Base-by-base conservation (phyloP, 768 basidiomycete species). In the Termitomyces sp. region DNA sequence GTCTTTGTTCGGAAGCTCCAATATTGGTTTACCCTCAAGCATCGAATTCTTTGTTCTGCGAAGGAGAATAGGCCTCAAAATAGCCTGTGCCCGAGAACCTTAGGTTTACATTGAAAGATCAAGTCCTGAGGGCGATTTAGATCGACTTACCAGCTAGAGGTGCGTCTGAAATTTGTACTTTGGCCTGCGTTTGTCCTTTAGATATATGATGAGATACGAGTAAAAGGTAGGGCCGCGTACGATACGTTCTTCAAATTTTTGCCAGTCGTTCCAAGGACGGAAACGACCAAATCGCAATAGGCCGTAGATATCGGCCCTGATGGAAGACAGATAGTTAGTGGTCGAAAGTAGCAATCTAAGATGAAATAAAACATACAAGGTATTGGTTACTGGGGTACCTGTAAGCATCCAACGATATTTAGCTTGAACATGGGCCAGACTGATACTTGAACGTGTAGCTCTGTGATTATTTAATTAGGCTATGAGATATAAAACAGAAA, bases 321-420 rank as follows among this genome's bases (percentile, higher is more conserved):
- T 32, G 46, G 44, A 47, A 22, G 9, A 36, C 3, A 26, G 4
- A 26, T n/a, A 20, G 26, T 39, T 13, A 41, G 26, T 26, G 18
- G 9, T 22, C 22, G 36, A 34, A 10, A 37, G 13, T 26, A n/a
- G 14, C 6, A 7, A 3, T 34, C 22, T 2, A 20, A 20, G 12
- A 24, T 46, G 24, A 18, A 27, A 12, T 16, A 41, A 26, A 18
- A 57, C 76, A 4, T 63, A 87, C 87, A 84, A 70, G 3, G 85
- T 82, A 56, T 90, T 88, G 0, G 87, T 88, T 10, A 89, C 81
- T 1, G 88, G 87, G 0, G 88, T 89, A 36, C 88, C 87, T 0
- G 88, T 91, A 26, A 92, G 74, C 74, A 84, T 83, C 92, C 92
- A 94, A 22, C 90, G 74, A 63, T 87, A 86, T 59, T 79, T 84